A percentile compares a stretch with the other conserved stretches of the same genome.
These are phyloP conservation scores for Polyplosphaeria fusca DNA, from an alignment of 495 filamentous ascomycete species.

Conservation along the genomic window DNA sequence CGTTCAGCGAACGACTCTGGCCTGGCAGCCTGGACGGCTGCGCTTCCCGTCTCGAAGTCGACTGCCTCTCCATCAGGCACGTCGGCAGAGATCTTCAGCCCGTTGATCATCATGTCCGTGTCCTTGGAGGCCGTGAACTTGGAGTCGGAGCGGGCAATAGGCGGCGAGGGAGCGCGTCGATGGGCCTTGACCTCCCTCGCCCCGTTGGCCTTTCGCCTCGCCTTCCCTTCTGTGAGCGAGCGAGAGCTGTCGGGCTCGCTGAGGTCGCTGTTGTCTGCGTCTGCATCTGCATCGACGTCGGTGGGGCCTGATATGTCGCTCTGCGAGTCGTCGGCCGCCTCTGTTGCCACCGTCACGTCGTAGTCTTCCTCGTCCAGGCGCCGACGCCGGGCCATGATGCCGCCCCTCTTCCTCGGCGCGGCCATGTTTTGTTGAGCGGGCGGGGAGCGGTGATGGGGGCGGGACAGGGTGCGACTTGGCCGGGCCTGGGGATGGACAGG, in stretches of 20 bases:
- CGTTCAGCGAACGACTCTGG: conserved; percentile 59
- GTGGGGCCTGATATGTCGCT: conserved; percentile 75
- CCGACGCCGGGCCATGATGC: conserved; percentile 71
- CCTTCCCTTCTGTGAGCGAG: conserved; percentile 44
- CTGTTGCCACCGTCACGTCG: conserved; percentile 61
- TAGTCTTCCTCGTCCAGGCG: conserved; percentile 77
- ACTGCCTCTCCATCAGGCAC: conserved; percentile 54
- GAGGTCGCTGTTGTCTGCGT: conserved; percentile 68
- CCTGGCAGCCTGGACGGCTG: conserved; percentile 6
- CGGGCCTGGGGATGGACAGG: not conserved
- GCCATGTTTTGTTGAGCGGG: conserved; percentile 53
- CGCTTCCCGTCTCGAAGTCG: conserved; percentile 59
- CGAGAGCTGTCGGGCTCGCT: conserved; percentile 63
- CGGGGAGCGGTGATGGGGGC: not conserved
- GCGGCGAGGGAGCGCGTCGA: conserved; percentile 9
- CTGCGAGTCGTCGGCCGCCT: conserved; percentile 75
- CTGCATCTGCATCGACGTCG: conserved; percentile 72
- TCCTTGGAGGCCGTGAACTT: conserved; percentile 53
- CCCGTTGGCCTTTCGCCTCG: conserved; percentile 35
- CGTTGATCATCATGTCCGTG: conserved; percentile 86
- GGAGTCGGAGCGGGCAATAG: conserved; percentile 30
- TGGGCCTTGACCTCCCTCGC: conserved; percentile 19
- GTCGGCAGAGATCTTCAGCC: conserved; percentile 64
- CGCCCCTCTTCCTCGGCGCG: conserved; percentile 58
- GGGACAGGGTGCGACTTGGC: conserved; percentile 2